These are phyloP conservation scores for Collybia sordida DNA, from an alignment of 768 basidiomycete genomes.

Conservation along the genomic window DNA sequence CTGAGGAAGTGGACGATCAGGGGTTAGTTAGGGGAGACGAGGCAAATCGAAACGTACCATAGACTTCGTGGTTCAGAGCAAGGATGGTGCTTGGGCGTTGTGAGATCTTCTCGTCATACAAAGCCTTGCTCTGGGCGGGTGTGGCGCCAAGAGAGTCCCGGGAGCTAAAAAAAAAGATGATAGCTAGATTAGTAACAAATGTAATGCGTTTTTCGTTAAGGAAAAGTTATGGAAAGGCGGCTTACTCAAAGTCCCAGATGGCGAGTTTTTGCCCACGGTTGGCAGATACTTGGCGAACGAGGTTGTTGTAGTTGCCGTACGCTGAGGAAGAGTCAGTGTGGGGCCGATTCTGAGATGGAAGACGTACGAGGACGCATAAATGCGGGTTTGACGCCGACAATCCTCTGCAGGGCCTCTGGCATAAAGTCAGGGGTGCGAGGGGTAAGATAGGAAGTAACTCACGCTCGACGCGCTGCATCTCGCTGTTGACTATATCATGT, in stretches of 20 bases:
- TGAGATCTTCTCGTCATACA: constrained; percentile 26
- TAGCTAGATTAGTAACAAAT: neutral
- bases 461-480: constrained; percentile 2
- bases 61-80: constrained; percentile 42
- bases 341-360: too few species aligned
- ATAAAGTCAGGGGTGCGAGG: too few species aligned
- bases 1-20: neutral
- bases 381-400: constrained; percentile 18
- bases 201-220: neutral
- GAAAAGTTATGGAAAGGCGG: neutral
- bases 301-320: constrained; percentile 46
- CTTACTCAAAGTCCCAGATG: constrained; percentile 33
- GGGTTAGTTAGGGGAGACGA: too few species aligned
- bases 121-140: constrained; percentile 26
- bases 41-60: too few species aligned
- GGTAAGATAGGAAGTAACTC: neutral
- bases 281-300: constrained; percentile 37
- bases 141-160: constrained; percentile 37
- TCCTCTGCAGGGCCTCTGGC: constrained; percentile 18
- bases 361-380: constrained; percentile 22
- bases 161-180: constrained; percentile 23
- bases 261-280: constrained; percentile 35
- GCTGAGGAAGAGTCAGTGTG: neutral
- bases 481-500: neutral
- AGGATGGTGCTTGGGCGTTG: constrained; percentile 34